phyloP scores from a whole-genome alignment of 2,329 filamentous ascomycete species.

The Chaetomium sp. region DNA sequence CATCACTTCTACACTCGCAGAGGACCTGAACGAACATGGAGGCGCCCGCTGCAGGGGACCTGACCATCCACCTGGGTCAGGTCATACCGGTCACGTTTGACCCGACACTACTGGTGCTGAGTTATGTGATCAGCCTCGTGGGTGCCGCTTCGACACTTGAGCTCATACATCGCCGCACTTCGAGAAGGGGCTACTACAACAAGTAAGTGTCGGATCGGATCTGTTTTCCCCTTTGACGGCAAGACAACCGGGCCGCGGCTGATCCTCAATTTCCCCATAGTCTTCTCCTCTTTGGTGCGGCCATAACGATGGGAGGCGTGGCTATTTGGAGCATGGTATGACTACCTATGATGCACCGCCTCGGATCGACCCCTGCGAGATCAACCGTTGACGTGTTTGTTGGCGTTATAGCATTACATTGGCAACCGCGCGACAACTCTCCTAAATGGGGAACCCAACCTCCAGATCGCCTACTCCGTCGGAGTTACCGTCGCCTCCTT shows the following conservation, averaged over 20 bases:
- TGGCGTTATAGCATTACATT: conserved; percentile 67
- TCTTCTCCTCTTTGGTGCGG: conserved; percentile 63
- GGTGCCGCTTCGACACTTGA: conserved; percentile 81
- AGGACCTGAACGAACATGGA: conserved; percentile 7
- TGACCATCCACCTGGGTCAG: conserved; percentile 27
- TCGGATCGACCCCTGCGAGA: not conserved
- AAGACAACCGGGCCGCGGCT: not conserved
- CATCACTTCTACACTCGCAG: not conserved
- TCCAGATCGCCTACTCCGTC: conserved; percentile 74
- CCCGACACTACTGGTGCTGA: conserved; percentile 68
- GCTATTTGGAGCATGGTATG: conserved; percentile 72
- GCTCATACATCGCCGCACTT: conserved; percentile 74
- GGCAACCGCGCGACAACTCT: conserved; percentile 79
- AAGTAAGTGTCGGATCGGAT: conserved; percentile 51
- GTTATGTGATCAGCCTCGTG: conserved; percentile 74
- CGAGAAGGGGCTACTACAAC: conserved; percentile 67
- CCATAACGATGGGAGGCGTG: conserved; percentile 72
- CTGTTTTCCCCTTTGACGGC: not conserved
- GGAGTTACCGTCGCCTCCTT: conserved; percentile 76
- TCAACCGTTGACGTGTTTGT: conserved; percentile 21
- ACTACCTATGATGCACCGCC: conserved; percentile 34
- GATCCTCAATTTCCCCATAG: conserved; percentile 44
- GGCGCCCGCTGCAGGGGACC: not conserved
- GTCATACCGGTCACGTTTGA: conserved; percentile 45
- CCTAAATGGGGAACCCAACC: conserved; percentile 58